These are phyloP conservation scores for Sugiyamaella neomexicana DNA, from an alignment of 1,139 yeast species.

Conservation along the genomic window DNA sequence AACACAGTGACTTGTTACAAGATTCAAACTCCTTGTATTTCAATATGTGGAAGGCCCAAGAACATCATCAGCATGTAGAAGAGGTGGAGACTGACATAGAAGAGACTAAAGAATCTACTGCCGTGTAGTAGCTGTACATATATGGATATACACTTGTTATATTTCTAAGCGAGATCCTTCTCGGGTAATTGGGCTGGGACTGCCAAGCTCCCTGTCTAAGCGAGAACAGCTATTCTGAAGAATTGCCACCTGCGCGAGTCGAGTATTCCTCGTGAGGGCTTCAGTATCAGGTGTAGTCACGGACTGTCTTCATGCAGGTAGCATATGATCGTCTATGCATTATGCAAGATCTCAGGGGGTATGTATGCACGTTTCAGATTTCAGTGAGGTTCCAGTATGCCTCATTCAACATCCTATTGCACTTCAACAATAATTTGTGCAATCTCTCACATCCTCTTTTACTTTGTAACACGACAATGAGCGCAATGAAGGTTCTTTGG, in stretches of 20 bases:
- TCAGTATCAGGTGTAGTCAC: too few species aligned
- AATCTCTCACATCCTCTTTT: neutral
- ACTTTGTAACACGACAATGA: neutral
- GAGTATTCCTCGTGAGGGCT: too few species aligned
- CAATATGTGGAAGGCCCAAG: constrained; percentile 90
- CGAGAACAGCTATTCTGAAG: too few species aligned
- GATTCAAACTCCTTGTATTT: constrained; percentile 62
- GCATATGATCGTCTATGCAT: neutral
- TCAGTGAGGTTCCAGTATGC: constrained; percentile 6
- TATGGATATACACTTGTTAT: too few species aligned
- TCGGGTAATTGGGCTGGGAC: too few species aligned
- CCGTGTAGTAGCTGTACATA: neutral
- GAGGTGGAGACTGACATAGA: neutral
- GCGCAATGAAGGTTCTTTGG: too few species aligned
- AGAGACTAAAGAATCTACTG: constrained; percentile 2
- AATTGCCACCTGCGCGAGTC: too few species aligned
- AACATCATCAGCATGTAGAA: constrained; percentile 53
- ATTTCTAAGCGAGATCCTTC: neutral
- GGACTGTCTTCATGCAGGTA: neutral
- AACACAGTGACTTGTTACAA: constrained; percentile 61
- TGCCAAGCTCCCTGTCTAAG: too few species aligned
- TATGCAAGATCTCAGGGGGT: neutral
- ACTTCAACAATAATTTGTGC: too few species aligned
- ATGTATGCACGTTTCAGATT: neutral
- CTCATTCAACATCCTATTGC: neutral